Percentiles rank a stretch among this genome's conserved stretches.
Conservation (phyloP, 2,329 filamentous ascomycete species). For the Arachnomyces sp. region DNA sequence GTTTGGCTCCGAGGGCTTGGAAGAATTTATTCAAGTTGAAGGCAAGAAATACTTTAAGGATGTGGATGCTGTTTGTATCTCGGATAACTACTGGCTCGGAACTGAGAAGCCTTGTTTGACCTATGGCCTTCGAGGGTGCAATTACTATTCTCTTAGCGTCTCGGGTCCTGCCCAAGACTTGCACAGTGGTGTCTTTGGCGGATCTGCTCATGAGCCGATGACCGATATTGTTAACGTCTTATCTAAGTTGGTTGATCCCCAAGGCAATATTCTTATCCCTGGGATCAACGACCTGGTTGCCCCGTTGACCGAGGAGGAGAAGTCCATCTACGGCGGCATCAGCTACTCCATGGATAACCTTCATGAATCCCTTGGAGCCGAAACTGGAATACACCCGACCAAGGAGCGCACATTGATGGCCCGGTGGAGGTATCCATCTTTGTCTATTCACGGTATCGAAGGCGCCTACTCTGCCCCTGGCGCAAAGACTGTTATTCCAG, state of each 20-base stretch:
- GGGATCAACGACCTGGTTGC: slow-evolving; percentile 91
- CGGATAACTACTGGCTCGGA: slow-evolving; percentile 99
- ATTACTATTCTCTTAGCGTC: slow-evolving; percentile 91
- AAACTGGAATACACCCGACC: slow-evolving; percentile 76
- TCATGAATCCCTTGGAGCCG: slow-evolving; percentile 81
- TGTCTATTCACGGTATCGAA: slow-evolving; percentile 91
- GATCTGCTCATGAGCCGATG: slow-evolving; percentile 96
- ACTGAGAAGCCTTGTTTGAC: slow-evolving; percentile 98
- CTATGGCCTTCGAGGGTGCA: slow-evolving; percentile 93
- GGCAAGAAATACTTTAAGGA: slow-evolving; percentile 93
- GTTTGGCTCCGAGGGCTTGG: slow-evolving; percentile 91
- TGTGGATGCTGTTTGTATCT: slow-evolving; percentile 93
- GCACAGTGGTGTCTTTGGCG: slow-evolving; percentile 94
- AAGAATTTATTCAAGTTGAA: slow-evolving; percentile 87
- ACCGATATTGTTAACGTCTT: slow-evolving; percentile 83
- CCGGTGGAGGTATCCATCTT: slow-evolving; percentile 88
- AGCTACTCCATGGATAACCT: slow-evolving; percentile 95
- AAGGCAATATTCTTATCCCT: slow-evolving; percentile 91
- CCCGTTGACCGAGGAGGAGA: slow-evolving; percentile 77
- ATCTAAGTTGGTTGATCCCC: slow-evolving; percentile 73
- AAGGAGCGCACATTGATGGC: slow-evolving; percentile 93
- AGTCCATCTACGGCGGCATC: slow-evolving; percentile 79
- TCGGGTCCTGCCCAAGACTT: slow-evolving; percentile 88
- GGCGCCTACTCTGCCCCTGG: slow-evolving; percentile 89
- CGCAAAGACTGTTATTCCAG: slow-evolving; percentile 96